phyloP scores from a whole-genome alignment of 441 rosid species.

The Melastoma candidum region DNA sequence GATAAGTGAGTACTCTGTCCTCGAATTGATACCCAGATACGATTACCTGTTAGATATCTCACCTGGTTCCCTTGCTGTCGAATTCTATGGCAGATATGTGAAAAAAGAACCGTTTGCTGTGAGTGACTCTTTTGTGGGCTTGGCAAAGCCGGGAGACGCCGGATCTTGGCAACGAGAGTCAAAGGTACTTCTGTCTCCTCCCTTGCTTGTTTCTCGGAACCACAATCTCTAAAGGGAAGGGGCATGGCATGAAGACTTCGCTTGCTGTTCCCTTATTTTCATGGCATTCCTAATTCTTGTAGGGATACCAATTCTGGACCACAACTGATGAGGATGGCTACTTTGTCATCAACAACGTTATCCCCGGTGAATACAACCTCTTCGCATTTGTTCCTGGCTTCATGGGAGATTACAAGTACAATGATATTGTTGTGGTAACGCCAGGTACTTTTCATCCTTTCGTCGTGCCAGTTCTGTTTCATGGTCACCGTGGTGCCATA shows the following conservation, averaged over 20 bases:
- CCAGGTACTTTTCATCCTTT: slow-evolving; percentile 9
- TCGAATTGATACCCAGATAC: not conserved
- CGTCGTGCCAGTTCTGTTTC: not conserved
- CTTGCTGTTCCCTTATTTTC: no score
- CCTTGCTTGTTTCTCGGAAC: no score
- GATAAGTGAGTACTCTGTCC: slow-evolving; percentile 40
- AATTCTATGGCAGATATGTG: slow-evolving; percentile 25
- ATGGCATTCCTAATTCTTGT: not conserved
- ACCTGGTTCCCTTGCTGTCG: not conserved
- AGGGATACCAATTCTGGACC: slow-evolving; percentile 18
- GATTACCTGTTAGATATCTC: not conserved
- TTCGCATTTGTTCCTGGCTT: slow-evolving; percentile 13
- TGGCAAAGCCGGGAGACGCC: slow-evolving; percentile 57
- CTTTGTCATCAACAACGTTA: slow-evolving; percentile 8
- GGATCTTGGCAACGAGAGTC: slow-evolving; percentile 83
- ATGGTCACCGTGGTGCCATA: not conserved
- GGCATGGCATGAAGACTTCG: no score
- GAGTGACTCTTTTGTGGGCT: slow-evolving; percentile 53
- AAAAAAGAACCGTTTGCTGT: slow-evolving; percentile 33
- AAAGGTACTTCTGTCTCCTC: slow-evolving; percentile 30
- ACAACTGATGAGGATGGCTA: slow-evolving; percentile 9
- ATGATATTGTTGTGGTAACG: not conserved
- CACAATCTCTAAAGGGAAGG: no score
- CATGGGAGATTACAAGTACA: slow-evolving; percentile 17
- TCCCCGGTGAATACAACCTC: slow-evolving; percentile 10